Base-by-base conservation (phyloP, 2,329 filamentous ascomycete species). In the Talaromyces marneffei region DNA sequence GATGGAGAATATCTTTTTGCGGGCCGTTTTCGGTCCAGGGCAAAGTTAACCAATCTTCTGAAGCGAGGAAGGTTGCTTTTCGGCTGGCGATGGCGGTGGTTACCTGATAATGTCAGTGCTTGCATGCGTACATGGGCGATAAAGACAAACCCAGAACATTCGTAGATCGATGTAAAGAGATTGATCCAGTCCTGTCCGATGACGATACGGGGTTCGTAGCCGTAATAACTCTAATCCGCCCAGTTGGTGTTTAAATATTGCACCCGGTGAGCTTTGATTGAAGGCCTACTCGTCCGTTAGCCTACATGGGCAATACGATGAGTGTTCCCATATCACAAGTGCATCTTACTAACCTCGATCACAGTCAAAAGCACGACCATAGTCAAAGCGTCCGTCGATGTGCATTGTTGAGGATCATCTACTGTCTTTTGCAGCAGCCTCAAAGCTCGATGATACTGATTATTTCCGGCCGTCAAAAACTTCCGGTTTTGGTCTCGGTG, bases 141-240 rank as follows among this genome's bases (percentile, higher is more conserved):
- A 3, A 25, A 16, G 8, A 54, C 65, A 18, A 63, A 70, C 68
- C 68, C 68, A 70, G 46, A 70, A 70, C 12, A 69, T 60, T 18
- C 68, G 67, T n/a, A 70, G 64, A 54, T 70, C 68, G 12, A 70
- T 66, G 50, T 62, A 70, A 10, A 70, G 46, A 3, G 68, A 70
- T 40, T 66, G 65, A 20, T 70, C 68, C 14, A 70, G 60, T 1
- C 68, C 68, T 48, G 64, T 63, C 2, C 67, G 65, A 57, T 70
- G 68, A 8, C 68, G 66, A 42, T 68, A 70, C 2, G 68, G 65
- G 8, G 68, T 67, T 27, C 68, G 62, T 4, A 64, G 52, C 7
- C 63, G 64, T 12, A 70, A 48, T 5, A 70, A 52, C 23, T 68
- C 65, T 27, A 70, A 55, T 18, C 68, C 68, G 1, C 68, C 68